Percentiles rank a stretch among this genome's conserved stretches.
phyloP scores from a whole-genome alignment of 768 basidiomycete genomes.

The Hysterangium stoloniferum region DNA sequence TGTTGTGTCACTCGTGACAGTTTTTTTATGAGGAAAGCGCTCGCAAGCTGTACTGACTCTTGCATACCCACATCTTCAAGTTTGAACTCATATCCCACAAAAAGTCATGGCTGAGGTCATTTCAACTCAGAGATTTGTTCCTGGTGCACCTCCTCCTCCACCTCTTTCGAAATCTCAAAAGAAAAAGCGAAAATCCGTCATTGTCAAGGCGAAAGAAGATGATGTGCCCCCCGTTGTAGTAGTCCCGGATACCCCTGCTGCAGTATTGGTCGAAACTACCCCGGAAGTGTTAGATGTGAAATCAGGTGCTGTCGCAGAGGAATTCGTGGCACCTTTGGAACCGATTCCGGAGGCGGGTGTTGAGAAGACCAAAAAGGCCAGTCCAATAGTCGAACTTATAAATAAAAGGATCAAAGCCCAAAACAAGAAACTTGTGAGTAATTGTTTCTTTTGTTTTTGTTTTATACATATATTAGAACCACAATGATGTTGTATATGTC shows the following conservation, averaged over 20 bases:
- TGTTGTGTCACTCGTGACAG: no score
- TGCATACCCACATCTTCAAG: no score
- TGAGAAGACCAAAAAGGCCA: conserved; percentile 35
- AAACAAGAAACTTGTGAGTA: conserved; percentile 75
- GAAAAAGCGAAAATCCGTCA: conserved; percentile 61
- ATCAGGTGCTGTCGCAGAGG: conserved; percentile 39
- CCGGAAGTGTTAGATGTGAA: conserved; percentile 41
- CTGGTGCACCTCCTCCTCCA: conserved; percentile 65
- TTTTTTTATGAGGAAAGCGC: no score
- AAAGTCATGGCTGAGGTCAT: conserved; percentile 9
- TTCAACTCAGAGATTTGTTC: conserved; percentile 43
- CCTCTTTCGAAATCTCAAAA: conserved; percentile 52
- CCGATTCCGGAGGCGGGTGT: conserved; percentile 29
- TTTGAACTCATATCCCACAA: no score
- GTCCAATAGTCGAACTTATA: conserved; percentile 72
- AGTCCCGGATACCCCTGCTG: conserved; percentile 38
- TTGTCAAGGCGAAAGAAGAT: conserved; percentile 33
- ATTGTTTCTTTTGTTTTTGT: conserved; percentile 15
- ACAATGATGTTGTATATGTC: neutral
- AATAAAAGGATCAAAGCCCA: conserved; percentile 70
- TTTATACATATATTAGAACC: no score
- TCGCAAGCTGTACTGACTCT: no score
- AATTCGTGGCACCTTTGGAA: conserved; percentile 34
- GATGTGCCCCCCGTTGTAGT: conserved; percentile 32
- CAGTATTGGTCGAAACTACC: conserved; percentile 41